A percentile compares a stretch with the other conserved stretches of the same genome.
These are phyloP conservation scores for Solanum corneliomulleri DNA, from an alignment of 257 asterid species.

Conservation along the genomic window DNA sequence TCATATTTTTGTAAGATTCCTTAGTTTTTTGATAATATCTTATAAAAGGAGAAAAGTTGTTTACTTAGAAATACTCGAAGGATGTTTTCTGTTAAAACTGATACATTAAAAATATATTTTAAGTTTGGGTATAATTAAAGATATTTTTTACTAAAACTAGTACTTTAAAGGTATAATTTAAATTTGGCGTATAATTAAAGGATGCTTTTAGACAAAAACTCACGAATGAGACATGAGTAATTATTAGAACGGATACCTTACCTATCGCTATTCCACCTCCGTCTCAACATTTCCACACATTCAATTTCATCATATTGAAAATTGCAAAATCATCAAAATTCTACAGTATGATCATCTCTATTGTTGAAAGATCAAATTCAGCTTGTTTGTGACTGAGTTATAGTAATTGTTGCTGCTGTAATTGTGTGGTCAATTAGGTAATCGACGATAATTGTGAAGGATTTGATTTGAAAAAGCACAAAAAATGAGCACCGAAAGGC, in stretches of 20 bases:
- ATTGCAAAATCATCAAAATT: neutral
- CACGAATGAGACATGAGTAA: neutral
- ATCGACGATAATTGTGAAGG: neutral
- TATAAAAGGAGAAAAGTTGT: too few relatives aligned
- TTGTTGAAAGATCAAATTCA: neutral
- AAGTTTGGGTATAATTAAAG: too few relatives aligned
- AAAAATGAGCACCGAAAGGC: slow-evolving; percentile 26
- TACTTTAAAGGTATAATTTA: too few relatives aligned
- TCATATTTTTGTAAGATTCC: too few relatives aligned
- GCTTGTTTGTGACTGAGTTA: neutral
- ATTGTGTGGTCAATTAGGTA: neutral
- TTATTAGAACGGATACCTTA: neutral
- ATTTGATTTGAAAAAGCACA: neutral
- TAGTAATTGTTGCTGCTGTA: neutral
- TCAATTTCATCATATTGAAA: neutral
- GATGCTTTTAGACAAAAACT: too few relatives aligned
- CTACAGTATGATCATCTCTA: neutral
- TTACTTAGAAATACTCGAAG: too few relatives aligned
- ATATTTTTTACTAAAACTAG: too few relatives aligned
- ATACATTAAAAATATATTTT: too few relatives aligned
- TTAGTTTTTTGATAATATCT: too few relatives aligned
- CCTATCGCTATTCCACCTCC: neutral
- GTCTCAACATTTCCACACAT: neutral
- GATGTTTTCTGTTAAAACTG: too few relatives aligned
- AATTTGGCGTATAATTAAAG: too few relatives aligned